Conservation (phyloP, 1,139 yeast genomes). For the Eremothecium cymbalariae region DNA sequence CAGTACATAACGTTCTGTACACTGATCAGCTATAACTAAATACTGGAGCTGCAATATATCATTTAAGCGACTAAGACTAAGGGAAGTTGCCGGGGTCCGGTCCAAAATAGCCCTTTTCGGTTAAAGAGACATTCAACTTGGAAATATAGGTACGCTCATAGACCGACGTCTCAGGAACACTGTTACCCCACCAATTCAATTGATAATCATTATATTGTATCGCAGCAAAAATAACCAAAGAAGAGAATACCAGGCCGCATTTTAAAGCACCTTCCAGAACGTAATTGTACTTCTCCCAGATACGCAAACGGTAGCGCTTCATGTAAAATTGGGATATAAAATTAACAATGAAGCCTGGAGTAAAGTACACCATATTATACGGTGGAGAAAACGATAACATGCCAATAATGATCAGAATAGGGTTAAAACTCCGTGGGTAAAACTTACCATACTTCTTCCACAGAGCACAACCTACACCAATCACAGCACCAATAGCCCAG, state of each 20-base stretch:
- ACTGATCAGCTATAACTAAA: too few relatives aligned
- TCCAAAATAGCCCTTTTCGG: conserved; percentile 43
- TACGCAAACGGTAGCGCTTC: conserved; percentile 40
- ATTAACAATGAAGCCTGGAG: conserved; percentile 44
- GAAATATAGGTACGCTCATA: conserved; percentile 38
- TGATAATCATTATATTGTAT: conserved; percentile 39
- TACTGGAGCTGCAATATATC: too few relatives aligned
- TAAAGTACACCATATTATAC: conserved; percentile 46
- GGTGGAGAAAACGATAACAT: conserved; percentile 43
- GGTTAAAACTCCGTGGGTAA: conserved; percentile 37
- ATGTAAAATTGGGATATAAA: conserved; percentile 46
- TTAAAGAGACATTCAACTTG: conserved; percentile 22
- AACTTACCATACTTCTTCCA: conserved; percentile 29
- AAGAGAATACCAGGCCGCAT: conserved; percentile 54
- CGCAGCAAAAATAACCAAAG: conserved; percentile 47
- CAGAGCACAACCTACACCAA: conserved; percentile 39
- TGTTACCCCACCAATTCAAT: conserved; percentile 56
- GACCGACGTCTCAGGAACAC: conserved; percentile 36
- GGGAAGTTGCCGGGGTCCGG: conserved; percentile 37
- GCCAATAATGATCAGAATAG: conserved; percentile 43
- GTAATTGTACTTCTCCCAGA: conserved; percentile 65
- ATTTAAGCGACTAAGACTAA: too few relatives aligned
- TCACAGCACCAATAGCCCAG: conserved; percentile 46
- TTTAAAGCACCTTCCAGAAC: conserved; percentile 48
- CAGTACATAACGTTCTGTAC: too few relatives aligned